Evolutionary conservation across 148 eudicot genomes (phyloP).

Genomic region (Chenopodium album): DNA sequence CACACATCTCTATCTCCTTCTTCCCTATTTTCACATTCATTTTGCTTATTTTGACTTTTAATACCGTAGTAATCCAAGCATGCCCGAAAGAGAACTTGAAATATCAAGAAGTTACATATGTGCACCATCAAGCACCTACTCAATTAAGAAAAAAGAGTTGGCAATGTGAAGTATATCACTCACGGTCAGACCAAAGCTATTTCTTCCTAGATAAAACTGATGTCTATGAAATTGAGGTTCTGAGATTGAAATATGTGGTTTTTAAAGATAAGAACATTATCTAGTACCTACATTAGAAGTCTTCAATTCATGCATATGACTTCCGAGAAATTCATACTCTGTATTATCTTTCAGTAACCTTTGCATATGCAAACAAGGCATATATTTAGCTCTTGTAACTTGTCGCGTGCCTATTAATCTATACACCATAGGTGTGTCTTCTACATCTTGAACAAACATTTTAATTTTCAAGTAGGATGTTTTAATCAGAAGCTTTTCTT

Average conservation of each 20-base stretch:
- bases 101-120: too few species aligned
- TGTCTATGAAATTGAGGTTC: conserved; percentile 7
- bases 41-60: too few species aligned
- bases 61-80: too few species aligned
- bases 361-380: conserved; percentile 3
- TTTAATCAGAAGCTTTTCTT: conserved; percentile 5
- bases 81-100: too few species aligned
- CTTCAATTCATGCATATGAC: not conserved
- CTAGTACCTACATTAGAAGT: not conserved
- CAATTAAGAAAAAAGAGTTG: too few species aligned
- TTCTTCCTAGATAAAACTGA: too few species aligned
- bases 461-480: conserved; percentile 11
- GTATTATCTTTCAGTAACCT: conserved; percentile 2
- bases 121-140: too few species aligned
- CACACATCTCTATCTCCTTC: too few species aligned
- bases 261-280: not conserved
- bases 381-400: not conserved
- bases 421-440: conserved; percentile 5
- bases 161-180: too few species aligned
- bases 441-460: not conserved
- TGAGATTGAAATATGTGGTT: not conserved
- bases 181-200: too few species aligned
- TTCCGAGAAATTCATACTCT: conserved; percentile 6
- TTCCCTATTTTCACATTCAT: too few species aligned
- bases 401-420: conserved; percentile 11